Conservation (phyloP, 2,329 filamentous ascomycete species). For the Metarhizium humberi region DNA sequence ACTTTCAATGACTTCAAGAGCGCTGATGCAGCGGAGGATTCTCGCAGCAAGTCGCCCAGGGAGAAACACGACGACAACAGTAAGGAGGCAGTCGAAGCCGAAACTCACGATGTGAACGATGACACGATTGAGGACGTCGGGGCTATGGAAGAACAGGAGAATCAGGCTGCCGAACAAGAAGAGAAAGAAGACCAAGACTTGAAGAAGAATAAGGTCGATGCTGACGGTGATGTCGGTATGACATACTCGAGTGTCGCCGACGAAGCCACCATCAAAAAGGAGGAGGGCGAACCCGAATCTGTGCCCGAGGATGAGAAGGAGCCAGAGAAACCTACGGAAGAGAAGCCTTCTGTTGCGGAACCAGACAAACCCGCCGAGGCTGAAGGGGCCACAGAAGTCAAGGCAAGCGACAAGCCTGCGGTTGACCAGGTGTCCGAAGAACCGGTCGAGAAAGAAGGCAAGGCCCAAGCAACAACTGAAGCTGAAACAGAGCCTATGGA, state of each 20-base stretch:
- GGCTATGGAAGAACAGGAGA: slow-evolving; percentile 17
- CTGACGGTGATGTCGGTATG: slow-evolving; percentile 45
- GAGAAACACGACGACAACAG: slow-evolving; percentile 19
- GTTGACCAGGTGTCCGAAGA: slow-evolving; percentile 14
- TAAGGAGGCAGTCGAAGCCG: slow-evolving; percentile 18
- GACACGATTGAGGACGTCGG: slow-evolving; percentile 36
- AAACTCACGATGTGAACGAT: slow-evolving; percentile 27
- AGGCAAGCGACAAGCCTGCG: slow-evolving; percentile 12
- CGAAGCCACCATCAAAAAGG: slow-evolving; percentile 28
- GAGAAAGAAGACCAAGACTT: slow-evolving; percentile 8
- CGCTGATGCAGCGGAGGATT: slow-evolving; percentile 27
- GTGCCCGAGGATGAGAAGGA: slow-evolving; percentile 22
- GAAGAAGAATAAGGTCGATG: slow-evolving; percentile 28
- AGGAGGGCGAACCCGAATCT: slow-evolving; percentile 26
- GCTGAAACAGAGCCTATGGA: slow-evolving; percentile 21
- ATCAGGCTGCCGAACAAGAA: slow-evolving; percentile 13
- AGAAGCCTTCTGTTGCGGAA: slow-evolving; percentile 12
- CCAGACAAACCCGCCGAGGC: slow-evolving; percentile 6
- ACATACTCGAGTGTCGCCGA: slow-evolving; percentile 24
- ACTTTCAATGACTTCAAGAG: slow-evolving; percentile 45
- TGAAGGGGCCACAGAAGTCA: slow-evolving; percentile 10
- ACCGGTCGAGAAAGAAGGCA: slow-evolving; percentile 10
- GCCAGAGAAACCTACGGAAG: slow-evolving; percentile 18
- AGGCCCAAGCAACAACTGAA: slow-evolving; percentile 9
- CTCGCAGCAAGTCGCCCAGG: slow-evolving; percentile 26